Percentiles rank a stretch among this genome's conserved stretches.
phyloP scores from a whole-genome alignment of 768 basidiomycete genomes.

The Russula griseocarnosa region DNA sequence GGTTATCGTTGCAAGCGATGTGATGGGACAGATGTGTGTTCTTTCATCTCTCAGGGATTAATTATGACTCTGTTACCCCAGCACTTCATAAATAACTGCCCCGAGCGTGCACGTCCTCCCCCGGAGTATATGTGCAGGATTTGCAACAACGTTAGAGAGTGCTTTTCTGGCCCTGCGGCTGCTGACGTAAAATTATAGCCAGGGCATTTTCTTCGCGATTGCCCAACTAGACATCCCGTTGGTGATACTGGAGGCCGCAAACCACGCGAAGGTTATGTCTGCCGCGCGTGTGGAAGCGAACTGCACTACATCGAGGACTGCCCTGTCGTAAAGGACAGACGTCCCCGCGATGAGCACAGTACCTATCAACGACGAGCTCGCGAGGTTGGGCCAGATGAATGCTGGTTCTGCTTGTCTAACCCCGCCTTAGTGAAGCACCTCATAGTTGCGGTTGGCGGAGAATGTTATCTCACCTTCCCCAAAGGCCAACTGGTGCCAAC shows the following conservation, averaged over 20 bases:
- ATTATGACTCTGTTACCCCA: conserved; percentile 32
- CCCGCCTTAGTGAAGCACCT: conserved; percentile 92
- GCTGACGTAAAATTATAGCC: conserved; percentile 42
- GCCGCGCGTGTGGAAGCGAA: conserved; percentile 86
- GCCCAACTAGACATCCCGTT: conserved; percentile 70
- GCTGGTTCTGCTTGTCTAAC: conserved; percentile 98
- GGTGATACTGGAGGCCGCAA: conserved; percentile 83
- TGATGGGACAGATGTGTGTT: conserved; percentile 63
- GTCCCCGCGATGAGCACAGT: conserved; percentile 35
- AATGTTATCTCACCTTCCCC: conserved; percentile 93
- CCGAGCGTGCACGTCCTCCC: conserved; percentile 68
- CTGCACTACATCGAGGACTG: conserved; percentile 88
- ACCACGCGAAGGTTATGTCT: conserved; percentile 82
- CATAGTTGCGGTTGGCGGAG: conserved; percentile 87
- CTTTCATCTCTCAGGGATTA: background rate
- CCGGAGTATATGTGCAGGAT: conserved; percentile 86
- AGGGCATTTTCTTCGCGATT: conserved; percentile 86
- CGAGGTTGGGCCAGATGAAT: conserved; percentile 85
- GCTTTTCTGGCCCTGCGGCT: background rate
- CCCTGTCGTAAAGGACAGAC: conserved; percentile 57
- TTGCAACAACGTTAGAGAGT: conserved; percentile 57
- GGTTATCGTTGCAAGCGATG: conserved; percentile 79
- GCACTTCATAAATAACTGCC: conserved; percentile 78
- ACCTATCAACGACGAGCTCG: conserved; percentile 49
- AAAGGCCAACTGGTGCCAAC: conserved; percentile 94